A percentile compares a stretch with the other conserved stretches of the same genome.
Evolutionary conservation across 108 stramenopile genomes (phyloP).

Genomic region (Cyclotella choctawhatcheeana): DNA sequence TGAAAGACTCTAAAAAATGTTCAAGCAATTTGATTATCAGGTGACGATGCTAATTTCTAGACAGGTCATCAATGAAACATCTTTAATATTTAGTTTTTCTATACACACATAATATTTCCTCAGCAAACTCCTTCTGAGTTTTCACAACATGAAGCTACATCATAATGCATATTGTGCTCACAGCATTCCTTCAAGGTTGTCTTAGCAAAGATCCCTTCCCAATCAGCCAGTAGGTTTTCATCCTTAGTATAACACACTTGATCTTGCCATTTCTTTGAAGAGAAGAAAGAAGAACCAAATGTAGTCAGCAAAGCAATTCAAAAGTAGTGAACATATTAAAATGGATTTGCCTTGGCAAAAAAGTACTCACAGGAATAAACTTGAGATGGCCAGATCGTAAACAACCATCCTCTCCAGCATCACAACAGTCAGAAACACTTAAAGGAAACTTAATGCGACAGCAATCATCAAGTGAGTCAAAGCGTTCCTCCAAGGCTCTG

Average conservation of each 20-base stretch:
- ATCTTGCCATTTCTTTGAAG: background rate
- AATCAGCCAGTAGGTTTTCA: background rate
- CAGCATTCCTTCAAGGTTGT: background rate
- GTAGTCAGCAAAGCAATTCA: too few relatives aligned
- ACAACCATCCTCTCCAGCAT: background rate
- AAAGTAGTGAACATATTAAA: background rate
- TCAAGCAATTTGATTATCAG: too few relatives aligned
- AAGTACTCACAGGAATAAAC: too few relatives aligned
- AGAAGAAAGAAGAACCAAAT: too few relatives aligned
- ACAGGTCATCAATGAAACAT: too few relatives aligned
- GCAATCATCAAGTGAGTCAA: constrained; percentile 4
- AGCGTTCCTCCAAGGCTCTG: background rate
- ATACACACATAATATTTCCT: too few relatives aligned
- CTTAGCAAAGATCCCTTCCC: background rate
- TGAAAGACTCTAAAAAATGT: too few relatives aligned
- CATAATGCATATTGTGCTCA: constrained; percentile 1
- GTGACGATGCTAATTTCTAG: too few relatives aligned
- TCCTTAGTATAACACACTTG: background rate
- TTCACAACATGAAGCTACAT: background rate
- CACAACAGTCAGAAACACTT: background rate
- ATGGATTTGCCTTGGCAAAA: too few relatives aligned
- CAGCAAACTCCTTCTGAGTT: background rate
- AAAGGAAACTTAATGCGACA: background rate
- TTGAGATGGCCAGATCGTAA: background rate
- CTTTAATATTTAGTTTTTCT: too few relatives aligned